Conservation (phyloP, 2,329 filamentous ascomycete genomes). For the Talaromyces sp. region DNA sequence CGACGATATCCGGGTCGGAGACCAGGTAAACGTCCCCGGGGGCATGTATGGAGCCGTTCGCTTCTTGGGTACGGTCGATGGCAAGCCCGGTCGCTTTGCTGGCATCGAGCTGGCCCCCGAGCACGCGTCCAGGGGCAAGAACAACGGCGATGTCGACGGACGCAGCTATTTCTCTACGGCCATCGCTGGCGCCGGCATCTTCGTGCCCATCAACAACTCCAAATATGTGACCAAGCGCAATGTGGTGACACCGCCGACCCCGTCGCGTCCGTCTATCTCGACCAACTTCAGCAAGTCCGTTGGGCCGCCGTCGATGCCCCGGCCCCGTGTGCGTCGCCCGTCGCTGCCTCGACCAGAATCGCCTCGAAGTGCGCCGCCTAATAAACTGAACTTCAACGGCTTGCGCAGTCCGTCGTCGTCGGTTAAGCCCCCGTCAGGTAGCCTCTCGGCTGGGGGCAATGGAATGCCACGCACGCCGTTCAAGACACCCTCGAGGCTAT, state of each 20-base stretch:
- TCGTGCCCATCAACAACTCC: conserved; percentile 80
- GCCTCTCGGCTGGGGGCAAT: conserved; percentile 18
- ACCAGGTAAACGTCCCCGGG: conserved; percentile 84
- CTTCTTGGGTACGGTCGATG: conserved; percentile 79
- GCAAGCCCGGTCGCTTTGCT: conserved; percentile 86
- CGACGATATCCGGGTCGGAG: conserved; percentile 65
- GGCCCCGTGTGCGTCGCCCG: conserved; percentile 59
- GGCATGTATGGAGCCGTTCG: conserved; percentile 87
- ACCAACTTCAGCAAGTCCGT: conserved; percentile 86
- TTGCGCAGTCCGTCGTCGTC: conserved; percentile 52
- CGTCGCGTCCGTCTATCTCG: conserved; percentile 59
- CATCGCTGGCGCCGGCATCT: conserved; percentile 80
- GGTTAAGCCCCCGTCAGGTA: conserved; percentile 4
- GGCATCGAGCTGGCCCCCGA: conserved; percentile 83
- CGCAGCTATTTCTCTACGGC: conserved; percentile 75
- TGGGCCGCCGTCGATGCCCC: conserved; percentile 65
- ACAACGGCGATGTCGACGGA: conserved; percentile 91
- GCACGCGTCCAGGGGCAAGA: conserved; percentile 81
- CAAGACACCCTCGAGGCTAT: conserved; percentile 32
- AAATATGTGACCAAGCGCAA: conserved; percentile 57
- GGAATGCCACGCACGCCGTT: conserved; percentile 44
- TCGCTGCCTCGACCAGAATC: conserved; percentile 87
- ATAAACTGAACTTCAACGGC: conserved; percentile 50
- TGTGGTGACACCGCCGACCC: conserved; percentile 64
- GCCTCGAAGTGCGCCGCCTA: conserved; percentile 58